Conservation (phyloP, 805 yeast genomes). For the Millerozyma acaciae region DNA sequence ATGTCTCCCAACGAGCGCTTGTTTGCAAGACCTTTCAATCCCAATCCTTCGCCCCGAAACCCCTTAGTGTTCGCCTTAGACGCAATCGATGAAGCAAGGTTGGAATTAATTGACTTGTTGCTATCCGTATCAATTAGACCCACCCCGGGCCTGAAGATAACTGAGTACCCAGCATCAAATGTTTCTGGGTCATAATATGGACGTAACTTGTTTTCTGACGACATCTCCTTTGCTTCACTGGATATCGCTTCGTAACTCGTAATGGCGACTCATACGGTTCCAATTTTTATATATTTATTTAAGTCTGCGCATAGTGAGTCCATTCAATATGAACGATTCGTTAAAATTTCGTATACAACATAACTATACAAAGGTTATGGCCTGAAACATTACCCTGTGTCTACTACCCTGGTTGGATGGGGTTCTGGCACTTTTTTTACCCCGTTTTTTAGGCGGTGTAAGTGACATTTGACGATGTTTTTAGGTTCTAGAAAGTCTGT, state of each 20-base stretch:
- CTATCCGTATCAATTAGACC: conserved; percentile 52
- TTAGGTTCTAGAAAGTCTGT: no score
- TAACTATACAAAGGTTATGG: no score
- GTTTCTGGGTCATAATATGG: conserved; percentile 71
- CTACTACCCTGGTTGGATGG: no score
- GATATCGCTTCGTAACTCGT: background rate
- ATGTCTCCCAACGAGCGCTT: conserved; percentile 13
- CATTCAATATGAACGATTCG: no score
- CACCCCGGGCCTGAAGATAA: conserved; percentile 55
- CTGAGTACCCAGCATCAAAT: conserved; percentile 62
- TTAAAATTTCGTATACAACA: no score
- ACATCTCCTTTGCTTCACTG: conserved; percentile 3
- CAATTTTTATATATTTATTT: no score
- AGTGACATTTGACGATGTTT: no score
- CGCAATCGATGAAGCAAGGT: conserved; percentile 19
- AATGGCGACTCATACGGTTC: background rate
- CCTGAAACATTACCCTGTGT: no score
- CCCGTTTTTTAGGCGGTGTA: no score
- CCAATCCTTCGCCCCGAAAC: conserved; percentile 16
- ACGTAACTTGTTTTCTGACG: conserved; percentile 33
- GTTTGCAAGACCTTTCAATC: conserved; percentile 9
- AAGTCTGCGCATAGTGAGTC: no score
- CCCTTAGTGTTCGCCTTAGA: conserved; percentile 10
- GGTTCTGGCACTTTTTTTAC: no score
- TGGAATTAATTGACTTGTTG: conserved; percentile 30